Percentiles rank a stretch among this genome's conserved stretches.
These are phyloP conservation scores for Begonia peltatifolia DNA, from an alignment of 306 rosid genomes.

Conservation along the genomic window DNA sequence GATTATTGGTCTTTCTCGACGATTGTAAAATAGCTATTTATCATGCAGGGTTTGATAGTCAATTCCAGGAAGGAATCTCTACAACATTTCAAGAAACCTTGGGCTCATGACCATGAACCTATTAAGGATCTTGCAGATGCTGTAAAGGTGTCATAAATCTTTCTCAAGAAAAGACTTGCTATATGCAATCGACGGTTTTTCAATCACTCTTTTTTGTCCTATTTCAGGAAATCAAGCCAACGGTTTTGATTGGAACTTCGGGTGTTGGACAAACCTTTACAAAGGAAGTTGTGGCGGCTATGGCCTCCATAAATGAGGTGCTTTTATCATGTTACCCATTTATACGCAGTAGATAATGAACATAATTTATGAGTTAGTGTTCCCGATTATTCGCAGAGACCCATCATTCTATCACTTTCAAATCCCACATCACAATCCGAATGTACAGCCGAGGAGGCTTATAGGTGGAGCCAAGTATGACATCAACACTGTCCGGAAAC, in stretches of 20 bases:
- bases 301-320: slow-evolving; percentile 47
- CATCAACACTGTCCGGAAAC: background rate
- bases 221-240: slow-evolving; percentile 12
- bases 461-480: slow-evolving; percentile 41
- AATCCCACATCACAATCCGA: slow-evolving; percentile 61
- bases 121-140: slow-evolving; percentile 11
- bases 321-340: slow-evolving; percentile 1
- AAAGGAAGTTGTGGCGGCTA: slow-evolving; percentile 14
- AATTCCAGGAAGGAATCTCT: slow-evolving; percentile 12
- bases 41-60: slow-evolving; percentile 12
- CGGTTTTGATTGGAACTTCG: slow-evolving; percentile 14
- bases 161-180: background rate
- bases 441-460: slow-evolving; percentile 57
- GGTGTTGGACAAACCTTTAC: slow-evolving; percentile 13
- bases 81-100: slow-evolving; percentile 19
- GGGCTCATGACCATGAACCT: slow-evolving; percentile 17
- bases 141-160: slow-evolving; percentile 10
- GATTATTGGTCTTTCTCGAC: too few relatives aligned
- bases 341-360: slow-evolving; percentile 1
- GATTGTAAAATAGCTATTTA: background rate
- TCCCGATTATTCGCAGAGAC: slow-evolving; percentile 22
- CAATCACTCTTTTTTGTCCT: slow-evolving; percentile 1
- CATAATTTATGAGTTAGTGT: slow-evolving; percentile 2
- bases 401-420: slow-evolving; percentile 45
- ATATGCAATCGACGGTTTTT: background rate